Percentiles rank a stretch among this genome's conserved stretches.
Conservation (phyloP, 768 basidiomycete genomes). For the Asterophora lycoperdoides region DNA sequence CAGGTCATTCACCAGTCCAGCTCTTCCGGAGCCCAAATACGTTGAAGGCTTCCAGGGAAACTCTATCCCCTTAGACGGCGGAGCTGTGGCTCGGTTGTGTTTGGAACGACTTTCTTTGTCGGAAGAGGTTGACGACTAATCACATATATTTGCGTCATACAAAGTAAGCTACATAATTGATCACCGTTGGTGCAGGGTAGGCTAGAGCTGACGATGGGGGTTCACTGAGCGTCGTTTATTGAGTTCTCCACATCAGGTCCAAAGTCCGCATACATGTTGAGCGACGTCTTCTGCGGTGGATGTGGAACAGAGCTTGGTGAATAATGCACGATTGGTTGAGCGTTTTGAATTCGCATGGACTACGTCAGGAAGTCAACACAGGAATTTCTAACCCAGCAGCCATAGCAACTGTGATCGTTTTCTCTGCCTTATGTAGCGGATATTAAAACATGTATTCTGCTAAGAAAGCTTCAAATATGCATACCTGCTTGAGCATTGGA, state of each 20-base stretch:
- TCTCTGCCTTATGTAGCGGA: slow-evolving; percentile 33
- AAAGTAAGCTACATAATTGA: no score
- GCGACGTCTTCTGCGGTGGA: no score
- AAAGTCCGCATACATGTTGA: no score
- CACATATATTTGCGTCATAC: no score
- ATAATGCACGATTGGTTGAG: no score
- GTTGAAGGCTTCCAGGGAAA: slow-evolving; percentile 90
- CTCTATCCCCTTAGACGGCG: slow-evolving; percentile 78
- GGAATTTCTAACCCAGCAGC: slow-evolving; percentile 56
- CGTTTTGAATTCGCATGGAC: no score
- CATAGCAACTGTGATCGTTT: slow-evolving; percentile 46
- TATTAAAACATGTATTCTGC: background rate
- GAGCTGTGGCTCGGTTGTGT: slow-evolving; percentile 57
- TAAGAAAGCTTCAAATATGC: slow-evolving; percentile 5
- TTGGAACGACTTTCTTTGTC: slow-evolving; percentile 52
- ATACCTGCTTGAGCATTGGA: slow-evolving; percentile 82
- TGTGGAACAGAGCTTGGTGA: no score
- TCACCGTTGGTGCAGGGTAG: no score
- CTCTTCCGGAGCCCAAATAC: slow-evolving; percentile 62
- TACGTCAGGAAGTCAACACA: background rate
- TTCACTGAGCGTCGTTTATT: no score
- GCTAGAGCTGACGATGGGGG: no score
- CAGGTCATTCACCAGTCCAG: slow-evolving; percentile 73
- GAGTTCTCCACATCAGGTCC: no score
- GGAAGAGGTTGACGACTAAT: slow-evolving; percentile 60